Evolutionary conservation across 495 filamentous ascomycete genomes (phyloP).

Genomic region (Annulohypoxylon stygium): DNA sequence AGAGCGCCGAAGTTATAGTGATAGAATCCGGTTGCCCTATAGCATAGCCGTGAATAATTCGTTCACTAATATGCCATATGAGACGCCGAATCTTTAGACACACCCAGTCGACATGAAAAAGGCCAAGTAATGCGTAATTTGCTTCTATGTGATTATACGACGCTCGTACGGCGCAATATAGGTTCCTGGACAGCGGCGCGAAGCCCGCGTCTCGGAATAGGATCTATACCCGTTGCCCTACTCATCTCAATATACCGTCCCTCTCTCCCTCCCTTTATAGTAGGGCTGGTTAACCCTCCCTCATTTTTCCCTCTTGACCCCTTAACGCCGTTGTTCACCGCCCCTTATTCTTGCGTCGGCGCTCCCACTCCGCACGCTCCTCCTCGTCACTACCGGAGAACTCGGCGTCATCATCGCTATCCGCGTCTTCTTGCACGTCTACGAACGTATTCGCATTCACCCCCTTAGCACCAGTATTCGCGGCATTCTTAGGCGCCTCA

Average conservation of each 20-base stretch:
- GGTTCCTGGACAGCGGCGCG: slow-evolving; percentile 12
- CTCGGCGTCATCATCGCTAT: slow-evolving; percentile 61
- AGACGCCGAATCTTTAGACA: background rate
- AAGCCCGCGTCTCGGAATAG: slow-evolving; percentile 10
- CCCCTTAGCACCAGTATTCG: slow-evolving; percentile 8
- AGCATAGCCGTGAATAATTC: background rate
- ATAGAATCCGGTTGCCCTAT: background rate
- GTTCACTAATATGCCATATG: background rate
- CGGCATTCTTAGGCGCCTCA: background rate
- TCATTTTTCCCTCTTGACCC: slow-evolving; percentile 1
- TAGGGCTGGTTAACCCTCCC: background rate
- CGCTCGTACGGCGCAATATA: slow-evolving; percentile 1
- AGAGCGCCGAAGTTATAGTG: background rate
- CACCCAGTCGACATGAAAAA: background rate
- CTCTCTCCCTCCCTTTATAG: background rate
- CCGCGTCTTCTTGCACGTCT: slow-evolving; percentile 28
- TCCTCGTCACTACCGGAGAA: slow-evolving; percentile 67
- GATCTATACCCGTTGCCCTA: slow-evolving; percentile 18
- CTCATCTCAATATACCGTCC: background rate
- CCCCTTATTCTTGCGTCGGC: slow-evolving; percentile 56
- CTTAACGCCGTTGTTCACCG: slow-evolving; percentile 41
- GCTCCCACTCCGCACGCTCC: slow-evolving; percentile 65
- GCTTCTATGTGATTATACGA: slow-evolving; percentile 17
- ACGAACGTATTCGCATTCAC: background rate
- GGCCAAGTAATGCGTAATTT: slow-evolving; percentile 13